A percentile compares a stretch with the other conserved stretches of the same genome.
Conservation (phyloP, 495 filamentous ascomycete species). For the Hypoxylon subgilvum region DNA sequence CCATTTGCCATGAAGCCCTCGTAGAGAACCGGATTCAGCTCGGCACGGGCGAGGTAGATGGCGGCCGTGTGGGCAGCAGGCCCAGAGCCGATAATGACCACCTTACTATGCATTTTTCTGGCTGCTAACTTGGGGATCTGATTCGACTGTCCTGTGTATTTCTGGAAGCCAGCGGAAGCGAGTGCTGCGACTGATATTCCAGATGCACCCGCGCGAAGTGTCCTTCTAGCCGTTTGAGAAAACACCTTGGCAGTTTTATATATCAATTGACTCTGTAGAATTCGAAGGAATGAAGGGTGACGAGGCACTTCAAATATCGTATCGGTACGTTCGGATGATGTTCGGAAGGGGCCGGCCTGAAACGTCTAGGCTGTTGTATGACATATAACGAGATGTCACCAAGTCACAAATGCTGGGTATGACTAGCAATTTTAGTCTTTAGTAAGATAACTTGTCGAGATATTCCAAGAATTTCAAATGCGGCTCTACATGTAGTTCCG, state of each 20-base stretch:
- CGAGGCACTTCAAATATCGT: slow-evolving; percentile 19
- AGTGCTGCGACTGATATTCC: slow-evolving; percentile 66
- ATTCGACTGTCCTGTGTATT: slow-evolving; percentile 66
- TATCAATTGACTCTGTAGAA: background rate
- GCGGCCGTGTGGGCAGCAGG: slow-evolving; percentile 97
- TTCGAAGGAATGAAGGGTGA: background rate
- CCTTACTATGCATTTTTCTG: slow-evolving; percentile 78
- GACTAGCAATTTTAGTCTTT: slow-evolving; percentile 10
- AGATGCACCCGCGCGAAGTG: slow-evolving; percentile 63
- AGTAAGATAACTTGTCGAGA: slow-evolving; percentile 21
- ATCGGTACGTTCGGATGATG: slow-evolving; percentile 20
- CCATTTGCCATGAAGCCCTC: slow-evolving; percentile 98
- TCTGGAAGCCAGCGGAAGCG: slow-evolving; percentile 65
- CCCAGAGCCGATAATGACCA: slow-evolving; percentile 90
- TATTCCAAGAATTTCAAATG: slow-evolving; percentile 22
- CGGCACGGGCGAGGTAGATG: slow-evolving; percentile 91
- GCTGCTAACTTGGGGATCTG: slow-evolving; percentile 53
- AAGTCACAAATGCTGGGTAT: background rate
- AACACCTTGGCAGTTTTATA: slow-evolving; percentile 77
- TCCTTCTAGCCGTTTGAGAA: slow-evolving; percentile 70
- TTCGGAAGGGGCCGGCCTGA: slow-evolving; percentile 19
- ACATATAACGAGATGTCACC: slow-evolving; percentile 11
- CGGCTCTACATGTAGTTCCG: slow-evolving; percentile 37
- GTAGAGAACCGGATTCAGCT: slow-evolving; percentile 90
- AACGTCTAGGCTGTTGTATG: slow-evolving; percentile 10